These are phyloP conservation scores for Rhizophagus sp. DNA, from an alignment of 192 early-diverging fungal genomes.

Conservation along the genomic window DNA sequence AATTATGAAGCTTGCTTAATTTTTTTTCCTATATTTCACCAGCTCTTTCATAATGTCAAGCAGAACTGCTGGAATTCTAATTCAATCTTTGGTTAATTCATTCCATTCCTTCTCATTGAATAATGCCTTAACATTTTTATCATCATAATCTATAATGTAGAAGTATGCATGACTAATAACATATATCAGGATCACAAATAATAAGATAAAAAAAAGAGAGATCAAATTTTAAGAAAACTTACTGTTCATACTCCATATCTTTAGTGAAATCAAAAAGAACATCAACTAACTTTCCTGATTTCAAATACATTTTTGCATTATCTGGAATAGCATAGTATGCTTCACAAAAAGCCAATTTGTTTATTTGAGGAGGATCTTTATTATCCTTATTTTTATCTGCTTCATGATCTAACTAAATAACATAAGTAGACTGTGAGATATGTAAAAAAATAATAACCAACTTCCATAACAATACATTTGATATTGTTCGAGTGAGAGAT, in stretches of 20 bases:
- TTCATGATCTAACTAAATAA: neutral
- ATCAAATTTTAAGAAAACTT: constrained; percentile 17
- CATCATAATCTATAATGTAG: constrained; percentile 24
- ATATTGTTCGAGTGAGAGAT: too few relatives aligned
- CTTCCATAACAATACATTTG: too few relatives aligned
- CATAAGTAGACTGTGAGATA: too few relatives aligned
- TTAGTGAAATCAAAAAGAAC: constrained; percentile 24
- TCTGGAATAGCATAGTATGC: constrained; percentile 12
- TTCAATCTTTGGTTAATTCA: constrained; percentile 24
- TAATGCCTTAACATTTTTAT: constrained; percentile 13
- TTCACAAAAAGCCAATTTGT: constrained; percentile 23
- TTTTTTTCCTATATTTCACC: constrained; percentile 7
- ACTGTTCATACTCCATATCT: constrained; percentile 28
- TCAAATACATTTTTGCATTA: constrained; percentile 16
- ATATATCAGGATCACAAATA: constrained; percentile 21
- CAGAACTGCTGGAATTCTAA: constrained; percentile 13
- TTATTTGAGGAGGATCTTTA: neutral
- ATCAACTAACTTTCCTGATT: constrained; percentile 24
- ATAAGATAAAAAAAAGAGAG: constrained; percentile 2
- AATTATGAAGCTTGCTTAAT: constrained; percentile 21
- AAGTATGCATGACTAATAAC: constrained; percentile 24
- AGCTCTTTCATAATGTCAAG: constrained; percentile 10
- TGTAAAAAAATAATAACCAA: too few relatives aligned
- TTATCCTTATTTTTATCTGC: neutral
- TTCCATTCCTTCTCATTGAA: constrained; percentile 27